A percentile compares a stretch with the other conserved stretches of the same genome.
These are phyloP conservation scores for Pyricularia grisea DNA, from an alignment of 2,329 filamentous ascomycete genomes.

Conservation along the genomic window DNA sequence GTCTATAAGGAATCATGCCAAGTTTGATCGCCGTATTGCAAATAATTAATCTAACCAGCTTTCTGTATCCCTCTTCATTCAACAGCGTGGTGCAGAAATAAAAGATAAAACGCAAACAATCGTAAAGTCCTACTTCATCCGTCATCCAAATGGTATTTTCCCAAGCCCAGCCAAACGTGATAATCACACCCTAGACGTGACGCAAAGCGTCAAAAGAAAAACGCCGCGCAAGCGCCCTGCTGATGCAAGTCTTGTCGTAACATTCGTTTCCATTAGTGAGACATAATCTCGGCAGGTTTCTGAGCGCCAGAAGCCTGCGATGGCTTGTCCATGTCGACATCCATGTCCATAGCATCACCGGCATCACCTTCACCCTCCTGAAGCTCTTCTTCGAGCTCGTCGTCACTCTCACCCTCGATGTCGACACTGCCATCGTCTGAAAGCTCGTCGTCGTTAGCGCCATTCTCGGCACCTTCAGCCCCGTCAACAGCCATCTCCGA, in stretches of 20 bases:
- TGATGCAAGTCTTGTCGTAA: neutral
- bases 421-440: slow-evolving; percentile 29
- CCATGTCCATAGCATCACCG: slow-evolving; percentile 25
- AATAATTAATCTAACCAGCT: neutral
- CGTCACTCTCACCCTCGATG: slow-evolving; percentile 28
- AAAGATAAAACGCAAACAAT: neutral
- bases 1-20: neutral
- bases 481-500: slow-evolving; percentile 23
- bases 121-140: slow-evolving; percentile 5
- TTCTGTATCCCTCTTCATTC: neutral
- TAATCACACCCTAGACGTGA: neutral
- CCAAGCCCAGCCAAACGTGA: neutral
- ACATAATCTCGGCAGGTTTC: slow-evolving; percentile 17
- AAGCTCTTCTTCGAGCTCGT: slow-evolving; percentile 25
- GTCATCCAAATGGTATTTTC: slow-evolving; percentile 2
- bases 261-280: slow-evolving; percentile 11
- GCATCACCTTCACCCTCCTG: slow-evolving; percentile 17
- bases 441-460: slow-evolving; percentile 23
- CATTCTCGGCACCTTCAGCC: slow-evolving; percentile 15
- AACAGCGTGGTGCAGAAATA: neutral
- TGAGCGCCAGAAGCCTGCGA: slow-evolving; percentile 4
- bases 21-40: neutral
- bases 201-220: neutral
- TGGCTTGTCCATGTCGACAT: slow-evolving; percentile 16
- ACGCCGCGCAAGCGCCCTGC: neutral